Evolutionary conservation across 371 early-diverging fungal species (phyloP), one percentile per base, ranked within the genome.

Genomic region (Nematocida sp.): DNA sequence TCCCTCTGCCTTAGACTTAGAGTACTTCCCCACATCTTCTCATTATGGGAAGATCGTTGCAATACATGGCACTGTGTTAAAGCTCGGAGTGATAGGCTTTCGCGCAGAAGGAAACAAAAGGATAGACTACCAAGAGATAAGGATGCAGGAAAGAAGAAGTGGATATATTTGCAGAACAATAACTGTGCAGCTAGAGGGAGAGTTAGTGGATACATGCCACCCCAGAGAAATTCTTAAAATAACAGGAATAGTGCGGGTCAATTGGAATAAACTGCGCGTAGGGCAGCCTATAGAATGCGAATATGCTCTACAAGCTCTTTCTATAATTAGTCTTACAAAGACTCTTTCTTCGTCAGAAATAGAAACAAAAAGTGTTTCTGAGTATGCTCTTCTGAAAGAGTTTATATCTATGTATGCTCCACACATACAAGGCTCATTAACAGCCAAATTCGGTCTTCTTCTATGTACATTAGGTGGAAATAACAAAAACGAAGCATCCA

Each of bases 41-140:
- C 55, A 82, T 48, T 53, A 79, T 35, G 78, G 78, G 30, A 60
- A 77, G 51, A 36, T 84, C 26, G 61, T 84, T 4, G 32, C 64
- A 49, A 61, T 82, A 0, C 51, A 57, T 32, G 84, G 84, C 38
- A 82, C 81, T 23, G 66, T 84, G 0, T 77, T 81, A 23, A 79
- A 77, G 60, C 54, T 66, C 30, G 67, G 78, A 49, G 65, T 47
- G 1, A 50, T 80, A 11, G 61, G 80, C 18, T 77, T 82, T 33
- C 82, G 65, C 54, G 64, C 65, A 47, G 80, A 69, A 30, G 59
- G 51, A 2, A 20, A 56, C 32, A 51, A 50, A 30, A 42, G 39
- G 40, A 61, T 59, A 42, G 59, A 66, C 64, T 77, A 66, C 33
- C 66, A 79, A 69, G 53, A 77, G 63, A 69, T 76, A 35, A 56